Conservation (phyloP, 768 basidiomycete species). For the Galerina marginata region DNA sequence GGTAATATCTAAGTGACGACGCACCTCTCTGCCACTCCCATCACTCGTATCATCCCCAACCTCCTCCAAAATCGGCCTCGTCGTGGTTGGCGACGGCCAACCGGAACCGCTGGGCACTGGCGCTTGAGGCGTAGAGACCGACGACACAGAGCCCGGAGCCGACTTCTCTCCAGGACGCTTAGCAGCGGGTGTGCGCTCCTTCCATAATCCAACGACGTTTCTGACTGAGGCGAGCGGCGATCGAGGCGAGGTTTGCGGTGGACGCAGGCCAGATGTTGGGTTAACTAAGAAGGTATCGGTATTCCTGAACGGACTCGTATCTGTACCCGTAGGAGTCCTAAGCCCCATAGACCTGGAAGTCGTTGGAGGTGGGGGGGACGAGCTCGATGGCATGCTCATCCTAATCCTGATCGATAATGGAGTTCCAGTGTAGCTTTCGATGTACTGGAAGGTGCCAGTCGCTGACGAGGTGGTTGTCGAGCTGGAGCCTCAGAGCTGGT, state of each 20-base stretch:
- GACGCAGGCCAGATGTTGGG: constrained; percentile 46
- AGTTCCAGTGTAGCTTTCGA: constrained; percentile 50
- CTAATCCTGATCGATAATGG: constrained; percentile 45
- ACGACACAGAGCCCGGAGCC: constrained; percentile 42
- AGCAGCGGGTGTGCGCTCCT: constrained; percentile 69
- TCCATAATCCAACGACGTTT: constrained; percentile 82
- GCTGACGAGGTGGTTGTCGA: constrained; percentile 43
- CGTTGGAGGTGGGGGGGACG: constrained; percentile 34
- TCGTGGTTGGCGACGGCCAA: neutral
- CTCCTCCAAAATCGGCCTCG: constrained; percentile 4
- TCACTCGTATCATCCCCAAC: constrained; percentile 33
- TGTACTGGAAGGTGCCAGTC: constrained; percentile 46
- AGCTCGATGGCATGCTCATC: constrained; percentile 58
- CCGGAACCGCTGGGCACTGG: constrained; percentile 18
- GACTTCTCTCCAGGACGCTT: constrained; percentile 41
- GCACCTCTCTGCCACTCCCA: too few relatives aligned
- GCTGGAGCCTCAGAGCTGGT: constrained; percentile 24
- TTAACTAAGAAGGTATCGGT: too few relatives aligned
- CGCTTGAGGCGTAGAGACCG: constrained; percentile 38
- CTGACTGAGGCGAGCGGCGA: constrained; percentile 77
- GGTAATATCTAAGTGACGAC: constrained; percentile 3
- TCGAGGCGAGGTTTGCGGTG: constrained; percentile 69
- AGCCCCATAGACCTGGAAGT: constrained; percentile 37
- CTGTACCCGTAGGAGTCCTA: constrained; percentile 17
- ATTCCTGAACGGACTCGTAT: too few relatives aligned